These are phyloP conservation scores for Paramyrothecium sp. DNA, from an alignment of 2,329 filamentous ascomycete species.

Conservation along the genomic window DNA sequence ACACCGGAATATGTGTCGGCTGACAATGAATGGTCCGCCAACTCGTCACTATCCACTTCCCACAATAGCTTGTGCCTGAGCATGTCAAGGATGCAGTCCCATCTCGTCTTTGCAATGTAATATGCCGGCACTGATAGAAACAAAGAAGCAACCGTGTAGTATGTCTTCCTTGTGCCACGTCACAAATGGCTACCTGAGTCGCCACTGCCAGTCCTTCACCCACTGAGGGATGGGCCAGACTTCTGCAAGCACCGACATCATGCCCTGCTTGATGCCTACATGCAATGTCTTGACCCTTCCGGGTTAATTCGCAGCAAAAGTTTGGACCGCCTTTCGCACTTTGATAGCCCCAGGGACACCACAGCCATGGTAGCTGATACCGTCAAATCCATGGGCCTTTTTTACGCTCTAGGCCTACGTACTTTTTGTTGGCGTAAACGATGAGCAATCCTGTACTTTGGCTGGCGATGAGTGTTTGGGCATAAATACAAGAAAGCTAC, in stretches of 20 bases:
- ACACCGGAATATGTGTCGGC: constrained; percentile 61
- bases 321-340: constrained; percentile 64
- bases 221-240: constrained; percentile 65
- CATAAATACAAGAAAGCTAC: no score
- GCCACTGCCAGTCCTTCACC: constrained; percentile 54
- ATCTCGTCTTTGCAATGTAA: constrained; percentile 45
- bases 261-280: constrained; percentile 72
- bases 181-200: constrained; percentile 57
- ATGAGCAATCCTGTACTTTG: constrained; percentile 66
- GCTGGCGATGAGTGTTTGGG: no score
- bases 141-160: constrained; percentile 57
- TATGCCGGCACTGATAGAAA: constrained; percentile 63
- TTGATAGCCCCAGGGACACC: constrained; percentile 72
- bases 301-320: no score
- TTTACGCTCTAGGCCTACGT: constrained; percentile 60
- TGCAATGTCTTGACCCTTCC: constrained; percentile 80
- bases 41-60: constrained; percentile 64
- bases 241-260: constrained; percentile 64
- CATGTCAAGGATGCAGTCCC: constrained; percentile 54
- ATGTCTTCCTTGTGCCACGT: constrained; percentile 60
- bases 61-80: constrained; percentile 72
- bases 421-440: constrained; percentile 69
- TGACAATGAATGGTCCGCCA: constrained; percentile 63
- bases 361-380: constrained; percentile 65
- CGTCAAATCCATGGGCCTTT: constrained; percentile 51